Conservation (phyloP, 2,329 filamentous ascomycete species). For the Akanthomyces dipterigenus region DNA sequence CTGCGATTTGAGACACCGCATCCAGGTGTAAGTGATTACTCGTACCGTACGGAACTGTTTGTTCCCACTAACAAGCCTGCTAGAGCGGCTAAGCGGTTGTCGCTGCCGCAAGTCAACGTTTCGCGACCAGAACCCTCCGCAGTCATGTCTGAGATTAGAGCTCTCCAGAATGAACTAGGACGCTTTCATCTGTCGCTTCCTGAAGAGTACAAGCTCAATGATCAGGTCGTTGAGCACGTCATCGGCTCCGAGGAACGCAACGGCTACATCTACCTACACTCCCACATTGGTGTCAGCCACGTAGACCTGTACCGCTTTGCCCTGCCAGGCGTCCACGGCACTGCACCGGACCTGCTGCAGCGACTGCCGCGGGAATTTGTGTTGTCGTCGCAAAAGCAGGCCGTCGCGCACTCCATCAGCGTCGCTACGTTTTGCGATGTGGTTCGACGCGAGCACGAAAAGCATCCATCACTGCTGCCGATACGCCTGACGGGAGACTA, state of each 20-base stretch:
- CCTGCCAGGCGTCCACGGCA: slow-evolving; percentile 29
- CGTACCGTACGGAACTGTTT: neutral
- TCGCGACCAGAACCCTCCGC: slow-evolving; percentile 28
- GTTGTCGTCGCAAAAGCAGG: slow-evolving; percentile 30
- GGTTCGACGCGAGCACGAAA: slow-evolving; percentile 24
- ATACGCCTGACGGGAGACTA: slow-evolving; percentile 24
- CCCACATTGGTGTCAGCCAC: slow-evolving; percentile 28
- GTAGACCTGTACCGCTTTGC: slow-evolving; percentile 34
- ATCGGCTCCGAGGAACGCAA: slow-evolving; percentile 24
- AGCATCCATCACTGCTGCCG: slow-evolving; percentile 19
- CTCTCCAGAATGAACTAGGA: slow-evolving; percentile 31
- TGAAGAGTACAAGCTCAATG: slow-evolving; percentile 26
- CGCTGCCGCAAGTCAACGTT: slow-evolving; percentile 15
- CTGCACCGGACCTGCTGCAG: slow-evolving; percentile 25
- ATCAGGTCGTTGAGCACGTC: slow-evolving; percentile 27
- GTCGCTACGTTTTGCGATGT: slow-evolving; percentile 30
- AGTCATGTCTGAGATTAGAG: slow-evolving; percentile 30
- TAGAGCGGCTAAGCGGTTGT: slow-evolving; percentile 18
- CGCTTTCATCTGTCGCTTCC: slow-evolving; percentile 30
- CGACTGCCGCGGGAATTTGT: slow-evolving; percentile 31
- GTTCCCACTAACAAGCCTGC: neutral
- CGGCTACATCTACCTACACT: slow-evolving; percentile 32
- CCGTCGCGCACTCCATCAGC: slow-evolving; percentile 31
- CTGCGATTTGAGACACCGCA: slow-evolving; percentile 30
- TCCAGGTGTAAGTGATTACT: slow-evolving; percentile 25